Percentiles rank a stretch among this genome's conserved stretches.
Conservation (phyloP, 2,329 filamentous ascomycete species). For the Sphaceloma murrayae region DNA sequence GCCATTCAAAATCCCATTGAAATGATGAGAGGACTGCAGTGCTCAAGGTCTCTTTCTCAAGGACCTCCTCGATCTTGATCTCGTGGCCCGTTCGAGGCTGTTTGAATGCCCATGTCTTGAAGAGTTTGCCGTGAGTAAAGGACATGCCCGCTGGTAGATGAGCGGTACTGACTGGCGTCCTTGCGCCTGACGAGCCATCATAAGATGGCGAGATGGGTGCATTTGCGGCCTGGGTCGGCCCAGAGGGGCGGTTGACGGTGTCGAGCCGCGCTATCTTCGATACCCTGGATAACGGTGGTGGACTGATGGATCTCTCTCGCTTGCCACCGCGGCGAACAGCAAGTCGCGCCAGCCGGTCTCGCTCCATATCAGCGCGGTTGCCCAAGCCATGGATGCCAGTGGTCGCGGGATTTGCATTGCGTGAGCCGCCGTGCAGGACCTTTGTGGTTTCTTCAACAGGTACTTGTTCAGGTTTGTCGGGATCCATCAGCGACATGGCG, state of each 20-base stretch:
- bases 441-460: too few relatives aligned
- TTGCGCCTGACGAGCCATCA: too few relatives aligned
- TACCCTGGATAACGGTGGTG: conserved; percentile 23
- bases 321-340: conserved; percentile 42
- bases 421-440: too few relatives aligned
- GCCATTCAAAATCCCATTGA: conserved; percentile 74
- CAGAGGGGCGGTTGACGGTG: too few relatives aligned
- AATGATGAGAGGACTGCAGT: conserved; percentile 79
- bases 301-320: conserved; percentile 42
- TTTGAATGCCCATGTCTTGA: conserved; percentile 67
- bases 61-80: conserved; percentile 78
- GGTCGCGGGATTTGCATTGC: too few relatives aligned
- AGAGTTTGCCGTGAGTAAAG: conserved; percentile 59
- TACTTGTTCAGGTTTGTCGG: neutral
- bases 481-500: conserved; percentile 30
- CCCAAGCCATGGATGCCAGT: too few relatives aligned
- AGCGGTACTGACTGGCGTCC: too few relatives aligned
- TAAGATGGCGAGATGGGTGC: too few relatives aligned
- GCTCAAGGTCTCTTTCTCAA: conserved; percentile 62
- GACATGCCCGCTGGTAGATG: too few relatives aligned
- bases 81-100: conserved; percentile 55
- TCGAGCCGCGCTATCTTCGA: too few relatives aligned
- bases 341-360: conserved; percentile 64
- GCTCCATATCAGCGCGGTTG: conserved; percentile 79
- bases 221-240: too few relatives aligned